These are phyloP conservation scores for Trichophyton rubrum DNA, from an alignment of 2,329 filamentous ascomycete species.

Conservation along the genomic window DNA sequence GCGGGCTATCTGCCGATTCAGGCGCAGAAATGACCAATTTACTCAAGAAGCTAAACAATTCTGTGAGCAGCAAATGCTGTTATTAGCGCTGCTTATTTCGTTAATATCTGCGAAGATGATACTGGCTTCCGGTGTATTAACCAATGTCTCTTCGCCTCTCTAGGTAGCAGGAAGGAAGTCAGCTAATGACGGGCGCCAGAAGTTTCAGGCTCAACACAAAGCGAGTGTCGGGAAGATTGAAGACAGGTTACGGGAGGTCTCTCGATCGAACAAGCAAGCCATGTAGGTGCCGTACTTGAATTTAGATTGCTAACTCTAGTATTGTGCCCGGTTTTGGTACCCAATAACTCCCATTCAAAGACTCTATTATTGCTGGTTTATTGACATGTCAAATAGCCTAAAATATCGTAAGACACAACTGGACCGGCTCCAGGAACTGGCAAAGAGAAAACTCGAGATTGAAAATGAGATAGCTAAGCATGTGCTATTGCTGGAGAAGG, in stretches of 20 bases:
- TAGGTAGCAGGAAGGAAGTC: slow-evolving; percentile 10
- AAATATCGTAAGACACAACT: slow-evolving; percentile 10
- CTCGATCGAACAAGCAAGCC: slow-evolving; percentile 5
- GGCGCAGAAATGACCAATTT: slow-evolving; percentile 6
- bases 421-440: slow-evolving; percentile 11
- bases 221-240: slow-evolving; percentile 10
- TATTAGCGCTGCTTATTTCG: neutral
- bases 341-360: neutral
- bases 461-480: slow-evolving; percentile 11
- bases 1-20: slow-evolving; percentile 2
- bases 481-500: slow-evolving; percentile 8
- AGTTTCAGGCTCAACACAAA: slow-evolving; percentile 13
- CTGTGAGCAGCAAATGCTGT: slow-evolving; percentile 12
- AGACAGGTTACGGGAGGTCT: slow-evolving; percentile 6
- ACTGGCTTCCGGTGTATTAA: neutral
- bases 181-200: slow-evolving; percentile 9
- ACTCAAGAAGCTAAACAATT: slow-evolving; percentile 11
- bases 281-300: slow-evolving; percentile 8
- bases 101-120: neutral
- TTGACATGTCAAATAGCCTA: slow-evolving; percentile 7
- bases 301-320: neutral
- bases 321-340: neutral
- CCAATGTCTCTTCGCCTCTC: neutral
- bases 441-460: slow-evolving; percentile 13
- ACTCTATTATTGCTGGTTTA: neutral